These are phyloP conservation scores for Fusarium xylarioides DNA, from an alignment of 2,329 filamentous ascomycete genomes.

Conservation along the genomic window DNA sequence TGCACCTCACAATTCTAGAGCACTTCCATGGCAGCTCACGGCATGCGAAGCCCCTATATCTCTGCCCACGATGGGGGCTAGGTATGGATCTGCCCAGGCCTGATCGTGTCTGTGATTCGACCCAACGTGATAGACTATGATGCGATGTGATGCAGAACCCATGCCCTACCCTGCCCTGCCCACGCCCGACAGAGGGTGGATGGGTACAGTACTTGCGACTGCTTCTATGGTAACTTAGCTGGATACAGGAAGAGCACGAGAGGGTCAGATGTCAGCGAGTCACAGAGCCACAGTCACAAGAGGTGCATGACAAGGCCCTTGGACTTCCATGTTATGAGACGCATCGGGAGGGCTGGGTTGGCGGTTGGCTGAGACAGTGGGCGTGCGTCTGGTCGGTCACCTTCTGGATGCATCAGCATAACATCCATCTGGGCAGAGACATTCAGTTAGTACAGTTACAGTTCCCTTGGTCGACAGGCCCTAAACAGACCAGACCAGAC, in stretches of 20 bases:
- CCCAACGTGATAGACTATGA: constrained; percentile 22
- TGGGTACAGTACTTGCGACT: constrained; percentile 8
- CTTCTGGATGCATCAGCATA: constrained; percentile 12
- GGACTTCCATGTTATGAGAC: constrained; percentile 25
- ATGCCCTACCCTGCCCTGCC: constrained; percentile 15
- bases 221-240: constrained; percentile 4
- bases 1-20: constrained; percentile 22
- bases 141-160: constrained; percentile 25
- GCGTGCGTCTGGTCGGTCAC: neutral
- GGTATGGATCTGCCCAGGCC: neutral
- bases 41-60: neutral
- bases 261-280: constrained; percentile 38
- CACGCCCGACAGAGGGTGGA: constrained; percentile 1
- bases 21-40: neutral
- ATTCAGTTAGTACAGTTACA: neutral
- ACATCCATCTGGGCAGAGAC: constrained; percentile 12
- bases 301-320: constrained; percentile 16
- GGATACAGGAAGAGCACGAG: constrained; percentile 12
- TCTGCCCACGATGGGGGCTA: neutral
- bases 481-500: neutral
- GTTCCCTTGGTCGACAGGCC: neutral
- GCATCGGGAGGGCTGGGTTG: constrained; percentile 14
- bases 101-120: neutral
- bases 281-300: constrained; percentile 38
- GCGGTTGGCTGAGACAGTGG: constrained; percentile 28